Evolutionary conservation across 139 green algal species (phyloP).

Genomic region (Tetraselmis striata): DNA sequence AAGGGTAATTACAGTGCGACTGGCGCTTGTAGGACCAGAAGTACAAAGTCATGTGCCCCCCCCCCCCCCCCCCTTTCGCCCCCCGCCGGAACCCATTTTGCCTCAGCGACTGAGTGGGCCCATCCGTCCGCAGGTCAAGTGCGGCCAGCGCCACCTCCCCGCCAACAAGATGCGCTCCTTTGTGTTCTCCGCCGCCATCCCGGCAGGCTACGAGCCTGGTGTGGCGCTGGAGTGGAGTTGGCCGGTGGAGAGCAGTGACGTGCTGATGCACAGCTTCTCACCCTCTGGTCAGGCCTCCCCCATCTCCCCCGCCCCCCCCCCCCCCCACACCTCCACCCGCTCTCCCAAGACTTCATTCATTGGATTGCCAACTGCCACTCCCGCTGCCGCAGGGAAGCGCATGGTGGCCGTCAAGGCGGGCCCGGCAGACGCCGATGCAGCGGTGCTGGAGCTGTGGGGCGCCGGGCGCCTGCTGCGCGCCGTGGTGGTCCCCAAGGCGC

Average conservation of each 20-base stretch:
- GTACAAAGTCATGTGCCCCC: neutral
- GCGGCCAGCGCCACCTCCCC: constrained; percentile 68
- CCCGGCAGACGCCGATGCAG: neutral
- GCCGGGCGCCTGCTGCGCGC: constrained; percentile 45
- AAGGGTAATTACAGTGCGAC: neutral
- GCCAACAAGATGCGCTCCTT: constrained; percentile 60
- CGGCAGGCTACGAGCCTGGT: neutral
- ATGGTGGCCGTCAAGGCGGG: constrained; percentile 20
- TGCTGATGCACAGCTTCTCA: constrained; percentile 38
- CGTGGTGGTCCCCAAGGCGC: constrained; percentile 46
- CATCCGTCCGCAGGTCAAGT: constrained; percentile 17
- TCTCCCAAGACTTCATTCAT: too few species aligned
- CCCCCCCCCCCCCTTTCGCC: neutral
- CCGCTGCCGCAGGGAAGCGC: constrained; percentile 13
- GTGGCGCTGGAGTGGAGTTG: constrained; percentile 11
- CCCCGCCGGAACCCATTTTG: neutral
- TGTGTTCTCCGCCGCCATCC: constrained; percentile 33
- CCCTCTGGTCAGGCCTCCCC: constrained; percentile 42
- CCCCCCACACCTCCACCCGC: too few species aligned
- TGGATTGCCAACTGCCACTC: neutral
- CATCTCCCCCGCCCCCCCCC: too few species aligned
- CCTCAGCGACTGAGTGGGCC: too few species aligned
- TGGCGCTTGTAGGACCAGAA: neutral
- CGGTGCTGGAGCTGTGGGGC: constrained; percentile 62
- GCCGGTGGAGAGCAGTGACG: constrained; percentile 41